Conservation (phyloP, 169 alveolate genomes). For the Cryptosporidium sp. region DNA sequence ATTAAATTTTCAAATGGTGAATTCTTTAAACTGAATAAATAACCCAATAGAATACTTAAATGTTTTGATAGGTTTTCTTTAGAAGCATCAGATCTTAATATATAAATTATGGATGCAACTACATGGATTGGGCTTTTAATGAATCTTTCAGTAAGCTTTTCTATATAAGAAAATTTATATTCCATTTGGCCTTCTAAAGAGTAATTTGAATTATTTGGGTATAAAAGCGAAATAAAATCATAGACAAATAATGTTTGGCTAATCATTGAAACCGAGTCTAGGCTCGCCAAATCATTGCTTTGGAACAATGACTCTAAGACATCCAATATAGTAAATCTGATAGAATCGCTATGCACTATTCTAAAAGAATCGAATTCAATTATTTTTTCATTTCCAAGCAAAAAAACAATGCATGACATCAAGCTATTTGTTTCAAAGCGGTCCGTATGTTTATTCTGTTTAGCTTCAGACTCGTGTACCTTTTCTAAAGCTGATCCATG, state of each 20-base stretch:
- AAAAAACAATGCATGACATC: conserved; percentile 27
- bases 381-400: conserved; percentile 25
- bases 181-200: not conserved
- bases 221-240: conserved; percentile 2
- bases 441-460: not conserved
- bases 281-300: conserved; percentile 14
- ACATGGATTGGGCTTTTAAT: conserved; percentile 56
- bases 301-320: conserved; percentile 26
- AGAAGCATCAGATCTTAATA: conserved; percentile 8
- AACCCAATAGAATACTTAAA: conserved; percentile 14
- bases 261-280: conserved; percentile 30
- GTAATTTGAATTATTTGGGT: not conserved
- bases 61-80: not conserved
- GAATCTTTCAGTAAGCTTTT: conserved; percentile 3
- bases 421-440: conserved; percentile 19
- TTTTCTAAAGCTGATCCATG: not conserved
- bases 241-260: conserved; percentile 41
- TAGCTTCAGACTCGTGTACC: not conserved
- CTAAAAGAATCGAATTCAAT: conserved; percentile 41
- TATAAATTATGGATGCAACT: conserved; percentile 22
- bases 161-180: not conserved
- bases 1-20: conserved; percentile 41
- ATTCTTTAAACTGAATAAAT: conserved; percentile 22
- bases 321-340: conserved; percentile 30
- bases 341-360: not conserved